Percentiles rank a stretch among this genome's conserved stretches.
Conservation (phyloP, 306 rosid genomes). For the Cucumis cinereus region DNA sequence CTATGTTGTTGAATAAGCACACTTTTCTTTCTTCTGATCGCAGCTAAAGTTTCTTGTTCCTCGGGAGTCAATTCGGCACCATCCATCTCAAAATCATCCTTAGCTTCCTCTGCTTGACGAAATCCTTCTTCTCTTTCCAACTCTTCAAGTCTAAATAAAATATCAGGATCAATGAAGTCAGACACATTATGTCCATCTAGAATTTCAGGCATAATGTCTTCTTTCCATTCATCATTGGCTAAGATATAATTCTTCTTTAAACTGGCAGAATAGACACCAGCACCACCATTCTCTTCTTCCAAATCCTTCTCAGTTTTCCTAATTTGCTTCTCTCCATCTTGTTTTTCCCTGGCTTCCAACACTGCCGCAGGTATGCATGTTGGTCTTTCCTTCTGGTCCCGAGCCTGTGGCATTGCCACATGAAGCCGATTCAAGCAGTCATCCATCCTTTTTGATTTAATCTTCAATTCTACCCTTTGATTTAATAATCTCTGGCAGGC, state of each 20-base stretch:
- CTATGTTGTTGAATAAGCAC: conserved; percentile 60
- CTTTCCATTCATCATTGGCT: conserved; percentile 80
- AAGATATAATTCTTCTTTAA: conserved; percentile 60
- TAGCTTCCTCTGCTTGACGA: conserved; percentile 33
- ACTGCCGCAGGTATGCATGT: conserved; percentile 64
- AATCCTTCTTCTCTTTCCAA: conserved; percentile 71
- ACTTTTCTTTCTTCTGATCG: conserved; percentile 59
- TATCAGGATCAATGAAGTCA: conserved; percentile 76
- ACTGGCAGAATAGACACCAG: conserved; percentile 78
- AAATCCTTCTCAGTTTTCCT: conserved; percentile 60
- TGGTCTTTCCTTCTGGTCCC: conserved; percentile 71
- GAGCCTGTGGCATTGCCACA: conserved; percentile 67
- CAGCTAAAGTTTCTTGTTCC: conserved; percentile 47
- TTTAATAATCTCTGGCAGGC: conserved; percentile 71
- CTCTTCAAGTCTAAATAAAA: conserved; percentile 63
- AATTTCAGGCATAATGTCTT: conserved; percentile 72
- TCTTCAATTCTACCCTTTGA: conserved; percentile 74
- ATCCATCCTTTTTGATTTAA: conserved; percentile 70
- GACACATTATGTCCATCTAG: conserved; percentile 82
- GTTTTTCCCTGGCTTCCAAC: conserved; percentile 53
- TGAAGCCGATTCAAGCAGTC: conserved; percentile 72
- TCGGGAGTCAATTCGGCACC: conserved; percentile 49
- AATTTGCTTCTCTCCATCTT: conserved; percentile 47
- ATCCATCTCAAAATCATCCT: conserved; percentile 57
- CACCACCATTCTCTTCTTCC: conserved; percentile 89